Evolutionary conservation across 345 rosid species (phyloP), one percentile per base, ranked within the genome.

Genomic region (Cardamine resedifolia): DNA sequence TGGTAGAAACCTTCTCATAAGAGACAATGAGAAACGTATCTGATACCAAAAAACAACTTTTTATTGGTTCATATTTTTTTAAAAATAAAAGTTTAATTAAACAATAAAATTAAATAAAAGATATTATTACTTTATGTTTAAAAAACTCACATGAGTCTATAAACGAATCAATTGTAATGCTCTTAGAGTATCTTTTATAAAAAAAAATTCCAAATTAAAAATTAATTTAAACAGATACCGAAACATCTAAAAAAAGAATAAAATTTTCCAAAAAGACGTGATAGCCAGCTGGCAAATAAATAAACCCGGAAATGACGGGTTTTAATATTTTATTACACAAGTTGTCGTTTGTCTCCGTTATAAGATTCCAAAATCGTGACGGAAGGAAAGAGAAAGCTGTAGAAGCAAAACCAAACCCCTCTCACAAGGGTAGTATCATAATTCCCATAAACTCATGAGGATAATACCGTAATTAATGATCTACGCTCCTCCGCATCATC

Each of bases 281-380:
- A 58, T 0, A 47, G 59, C 39, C 81, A 78, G 75, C 80, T 83
- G 84, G 70, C 76, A 36, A 26, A 30, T 21, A 67, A 47, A 28
- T 23, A 5, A 14, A 66, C 27, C 64, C 87, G 81, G 66, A 77
- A 71, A 73, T 82, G 68, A 58, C 84, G 90, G 79, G 79, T 77
- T 30, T 81, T 77, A 66, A 31, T 3, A 2, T 10, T 58, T 23
- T 16, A 49, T n/a, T 33, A 45, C 58, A 39, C 87, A 77, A 83
- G 84, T 81, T 83, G 87, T 77, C 14, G 20, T 14, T 39, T 76
- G 82, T 80, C 76, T 5, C 28, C 15, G 57, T 28, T 5, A 18
- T 10, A 6, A 68, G 68, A 21, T 44, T 20, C 62, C 23, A 27
- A 39, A 75, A 28, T 67, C 74, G 75, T 74, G 77, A 59, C 58